Base-by-base conservation (phyloP, 805 yeast genomes). In the Saccharomycopsis microspora region DNA sequence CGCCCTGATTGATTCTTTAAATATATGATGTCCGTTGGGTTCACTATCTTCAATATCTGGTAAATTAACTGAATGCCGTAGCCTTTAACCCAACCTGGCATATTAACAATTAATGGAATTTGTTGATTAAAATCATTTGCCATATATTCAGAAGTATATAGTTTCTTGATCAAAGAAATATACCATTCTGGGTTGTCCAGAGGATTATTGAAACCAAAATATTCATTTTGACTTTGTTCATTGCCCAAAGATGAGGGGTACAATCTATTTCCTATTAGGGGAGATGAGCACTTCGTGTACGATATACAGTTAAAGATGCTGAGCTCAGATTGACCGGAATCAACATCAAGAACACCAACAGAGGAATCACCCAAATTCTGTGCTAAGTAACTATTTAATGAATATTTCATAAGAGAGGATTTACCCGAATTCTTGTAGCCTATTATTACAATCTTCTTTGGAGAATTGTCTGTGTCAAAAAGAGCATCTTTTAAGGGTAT, bases 381-480 rank as follows among this genome's bases (percentile, higher is more conserved):
- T 9, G n/a, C 2, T 66, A 57, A 2, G 66, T 38, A n/a, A 58
- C 54, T 52, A 32, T 76, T 76, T n/a, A 70, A 37, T 3, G 76
- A 53, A 3, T 67, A 36, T 51, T 68, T 68, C 5, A 72, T 57
- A 41, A 75, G 64, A 0, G 81, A 75, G 4, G 80, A 72, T 52
- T 77, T 77, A 3, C 83, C 83, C 4, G 74, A 66, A 49, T 73
- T 74, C 53, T 76, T 76, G 43, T 71, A 65, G 0, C 83, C 83
- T 32, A 74, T 64, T 0, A 76, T 61, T 53, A 74, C 58, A 3
- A 72, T 60, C 41, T 41, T 49, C 6, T 32, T 35, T 4, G 48
- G 38, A 28, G n/a, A 7, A n/a, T 11, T 32, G 11, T 31, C 36
- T 34, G 41, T 27, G 31, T 32, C 43, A 42, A 37, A 36, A 32